Base-by-base conservation (phyloP, 73 alveolate species). In the Symbiodinium pilosum region DNA sequence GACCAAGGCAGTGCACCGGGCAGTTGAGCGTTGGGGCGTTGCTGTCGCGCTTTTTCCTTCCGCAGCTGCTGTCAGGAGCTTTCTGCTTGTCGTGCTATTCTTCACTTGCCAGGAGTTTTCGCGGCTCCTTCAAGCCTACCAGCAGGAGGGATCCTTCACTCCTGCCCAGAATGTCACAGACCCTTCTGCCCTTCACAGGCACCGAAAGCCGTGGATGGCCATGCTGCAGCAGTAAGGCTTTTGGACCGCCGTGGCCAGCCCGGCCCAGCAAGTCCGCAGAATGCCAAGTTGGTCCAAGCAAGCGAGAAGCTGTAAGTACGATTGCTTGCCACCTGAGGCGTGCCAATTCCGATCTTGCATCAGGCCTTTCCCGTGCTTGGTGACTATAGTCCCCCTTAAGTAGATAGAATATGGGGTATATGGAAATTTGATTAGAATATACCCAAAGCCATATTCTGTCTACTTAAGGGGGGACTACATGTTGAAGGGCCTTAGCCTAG, bases 171-270 rank as follows among this genome's bases (percentile, higher is more conserved):
- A 5, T 64, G 81, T 38, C 38, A 18, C 26, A 16, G 41, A 4
- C 64, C 6, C 47, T 16, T 75, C 28, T 16, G 40, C 56, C 40
- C 1, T 44, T 83, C 21, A 40, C 56, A 89, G 95, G 95, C 75
- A 4, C 95, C 95, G 39, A 89, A 89, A 30, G 95, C 95, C 43
- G 95, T 68, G 11, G 95, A 89, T 43, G 95, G 75, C 75, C 95
- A 89, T 39, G 47, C 75, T 24, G 95, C 95, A 2, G 95, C 95
- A 4, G 95, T 89, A 38, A 42, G 95, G 44, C 95, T 89, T 39
- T 44, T 89, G 44, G 95, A 89, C 9, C 56, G 39, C 41, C 94
- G 59, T n/a, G 73, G 73, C 38, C 81, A 64, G 81, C 14, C 81
- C 9, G 81, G 81, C 81, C 81, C 77, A n/a, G n/a, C n/a, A 64